These are phyloP conservation scores for Ampelocalamus luodianensis DNA, from an alignment of 176 grass and related monocot species.

Conservation along the genomic window DNA sequence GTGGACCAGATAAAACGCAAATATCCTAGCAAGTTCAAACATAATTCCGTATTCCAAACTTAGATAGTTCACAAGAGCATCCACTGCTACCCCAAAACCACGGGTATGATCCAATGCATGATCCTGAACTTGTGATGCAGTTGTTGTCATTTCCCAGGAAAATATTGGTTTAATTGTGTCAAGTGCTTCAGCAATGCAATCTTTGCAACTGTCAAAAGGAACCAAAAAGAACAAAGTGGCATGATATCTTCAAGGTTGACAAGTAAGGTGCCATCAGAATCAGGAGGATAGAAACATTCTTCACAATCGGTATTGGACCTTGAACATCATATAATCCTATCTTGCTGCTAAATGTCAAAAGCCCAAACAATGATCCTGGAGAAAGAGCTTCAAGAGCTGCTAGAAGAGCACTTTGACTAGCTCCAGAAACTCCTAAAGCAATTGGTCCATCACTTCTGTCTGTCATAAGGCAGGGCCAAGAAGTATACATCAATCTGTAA, in stretches of 20 bases:
- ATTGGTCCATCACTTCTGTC: too few species aligned
- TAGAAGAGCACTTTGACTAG: slow-evolving; percentile 90
- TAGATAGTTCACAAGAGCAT: slow-evolving; percentile 77
- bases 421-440: slow-evolving; percentile 95
- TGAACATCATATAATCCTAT: slow-evolving; percentile 97
- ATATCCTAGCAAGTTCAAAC: slow-evolving; percentile 90
- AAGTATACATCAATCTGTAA: too few species aligned
- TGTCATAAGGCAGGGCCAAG: too few species aligned
- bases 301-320: slow-evolving; percentile 86
- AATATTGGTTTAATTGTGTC: slow-evolving; percentile 77
- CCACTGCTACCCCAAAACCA: slow-evolving; percentile 81
- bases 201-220: slow-evolving; percentile 85
- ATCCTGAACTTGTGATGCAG: slow-evolving; percentile 61
- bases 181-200: slow-evolving; percentile 72
- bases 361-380: slow-evolving; percentile 90
- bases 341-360: slow-evolving; percentile 92
- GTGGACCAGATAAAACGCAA: slow-evolving; percentile 87
- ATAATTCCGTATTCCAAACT: slow-evolving; percentile 74
- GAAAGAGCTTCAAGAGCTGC: slow-evolving; percentile 93
- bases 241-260: slow-evolving; percentile 84
- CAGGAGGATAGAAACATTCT: slow-evolving; percentile 81
- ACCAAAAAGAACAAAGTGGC: slow-evolving; percentile 84
- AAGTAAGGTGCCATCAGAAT: slow-evolving; percentile 59
- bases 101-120: slow-evolving; percentile 63
- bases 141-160: slow-evolving; percentile 77